phyloP scores from a whole-genome alignment of 2,329 filamentous ascomycete species.

The Ophiostoma ips region DNA sequence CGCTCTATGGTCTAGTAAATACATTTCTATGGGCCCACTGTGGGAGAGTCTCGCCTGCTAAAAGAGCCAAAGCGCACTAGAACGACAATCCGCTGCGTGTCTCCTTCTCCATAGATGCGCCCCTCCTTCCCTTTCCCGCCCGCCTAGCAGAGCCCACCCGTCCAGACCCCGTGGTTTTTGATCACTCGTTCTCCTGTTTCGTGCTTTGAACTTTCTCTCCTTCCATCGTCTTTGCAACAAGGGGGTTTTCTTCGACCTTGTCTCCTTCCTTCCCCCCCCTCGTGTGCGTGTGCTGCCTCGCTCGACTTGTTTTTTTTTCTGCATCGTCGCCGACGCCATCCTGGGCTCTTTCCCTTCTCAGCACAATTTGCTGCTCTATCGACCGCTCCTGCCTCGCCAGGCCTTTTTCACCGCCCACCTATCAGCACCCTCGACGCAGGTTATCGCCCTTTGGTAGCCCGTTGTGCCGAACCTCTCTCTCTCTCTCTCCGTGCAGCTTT shows the following conservation, averaged over 20 bases:
- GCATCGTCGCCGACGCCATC: background rate
- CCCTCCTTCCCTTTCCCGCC: conserved; percentile 10
- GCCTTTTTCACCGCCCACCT: conserved; percentile 5
- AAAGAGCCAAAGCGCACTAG: background rate
- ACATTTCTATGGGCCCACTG: background rate
- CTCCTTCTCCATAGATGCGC: background rate
- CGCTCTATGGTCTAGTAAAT: background rate
- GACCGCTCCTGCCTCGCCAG: conserved; percentile 3
- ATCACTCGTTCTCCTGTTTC: conserved; percentile 3
- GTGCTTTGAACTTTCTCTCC: background rate
- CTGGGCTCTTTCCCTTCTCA: conserved; percentile 1
- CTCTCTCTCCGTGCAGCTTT: background rate
- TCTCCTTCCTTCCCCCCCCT: background rate
- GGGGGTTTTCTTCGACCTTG: background rate
- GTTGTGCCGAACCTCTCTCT: background rate
- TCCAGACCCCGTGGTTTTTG: conserved; percentile 5
- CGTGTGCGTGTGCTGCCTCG: background rate
- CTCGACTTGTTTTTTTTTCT: background rate
- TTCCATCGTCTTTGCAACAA: background rate
- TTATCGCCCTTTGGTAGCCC: background rate
- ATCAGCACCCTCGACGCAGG: background rate
- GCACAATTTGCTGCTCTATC: background rate
- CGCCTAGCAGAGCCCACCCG: conserved; percentile 6
- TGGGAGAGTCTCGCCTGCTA: background rate
- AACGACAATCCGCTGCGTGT: background rate